Evolutionary conservation across 306 rosid genomes (phyloP).

Genomic region (Dicorynia guianensis): DNA sequence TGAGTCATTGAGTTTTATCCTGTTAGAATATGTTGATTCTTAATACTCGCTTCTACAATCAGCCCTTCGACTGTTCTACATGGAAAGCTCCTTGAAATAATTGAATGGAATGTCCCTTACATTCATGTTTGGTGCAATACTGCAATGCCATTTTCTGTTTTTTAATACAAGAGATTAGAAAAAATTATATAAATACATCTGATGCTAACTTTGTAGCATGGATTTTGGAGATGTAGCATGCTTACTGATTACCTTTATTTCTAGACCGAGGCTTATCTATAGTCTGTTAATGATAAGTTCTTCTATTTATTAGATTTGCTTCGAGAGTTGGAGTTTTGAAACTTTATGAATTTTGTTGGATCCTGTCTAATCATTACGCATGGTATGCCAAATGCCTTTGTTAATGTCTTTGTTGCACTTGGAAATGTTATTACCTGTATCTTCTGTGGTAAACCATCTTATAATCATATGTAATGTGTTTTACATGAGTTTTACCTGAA

Average conservation of each 20-base stretch:
- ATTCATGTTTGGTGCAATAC: background rate
- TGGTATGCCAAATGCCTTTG: background rate
- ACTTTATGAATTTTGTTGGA: slow-evolving; percentile 6
- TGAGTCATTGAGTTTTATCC: slow-evolving; percentile 7
- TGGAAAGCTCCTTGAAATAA: no score
- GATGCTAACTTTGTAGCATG: background rate
- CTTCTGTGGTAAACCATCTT: background rate
- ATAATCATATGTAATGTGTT: background rate
- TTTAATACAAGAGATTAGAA: background rate
- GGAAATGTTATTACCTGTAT: background rate
- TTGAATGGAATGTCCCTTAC: no score
- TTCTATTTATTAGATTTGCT: slow-evolving; percentile 4
- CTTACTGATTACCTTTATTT: background rate
- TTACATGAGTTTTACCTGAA: background rate
- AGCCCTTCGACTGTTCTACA: background rate
- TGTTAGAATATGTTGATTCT: slow-evolving; percentile 9
- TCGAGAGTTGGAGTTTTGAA: slow-evolving; percentile 24
- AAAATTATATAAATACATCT: background rate
- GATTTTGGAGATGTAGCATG: background rate
- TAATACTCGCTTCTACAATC: background rate
- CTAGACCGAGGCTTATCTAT: background rate
- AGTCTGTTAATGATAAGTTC: slow-evolving; percentile 8
- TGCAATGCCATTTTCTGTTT: background rate
- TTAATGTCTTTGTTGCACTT: slow-evolving; percentile 26
- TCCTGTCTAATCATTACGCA: slow-evolving; percentile 14